Evolutionary conservation across 768 basidiomycete species (phyloP).

Genomic region (Pleurotus citrinopileatus): DNA sequence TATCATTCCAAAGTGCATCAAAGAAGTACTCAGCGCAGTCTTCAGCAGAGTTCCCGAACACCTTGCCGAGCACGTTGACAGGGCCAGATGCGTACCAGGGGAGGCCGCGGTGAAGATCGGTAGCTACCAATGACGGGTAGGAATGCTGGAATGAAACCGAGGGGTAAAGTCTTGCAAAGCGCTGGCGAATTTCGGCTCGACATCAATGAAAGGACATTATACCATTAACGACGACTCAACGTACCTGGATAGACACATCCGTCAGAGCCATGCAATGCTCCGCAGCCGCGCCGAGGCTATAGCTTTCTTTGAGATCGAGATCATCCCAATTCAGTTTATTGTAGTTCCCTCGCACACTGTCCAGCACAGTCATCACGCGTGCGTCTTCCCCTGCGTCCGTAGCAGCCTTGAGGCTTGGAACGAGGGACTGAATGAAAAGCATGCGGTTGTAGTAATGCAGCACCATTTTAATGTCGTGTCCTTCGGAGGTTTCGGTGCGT

Average conservation of each 20-base stretch:
- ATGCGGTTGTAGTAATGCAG: slow-evolving; percentile 51
- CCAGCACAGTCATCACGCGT: slow-evolving; percentile 44
- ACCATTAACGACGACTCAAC: background rate
- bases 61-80: slow-evolving; percentile 18
- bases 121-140: slow-evolving; percentile 31
- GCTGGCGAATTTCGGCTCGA: slow-evolving; percentile 13
- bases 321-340: slow-evolving; percentile 42
- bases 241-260: slow-evolving; percentile 54
- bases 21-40: slow-evolving; percentile 37
- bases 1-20: slow-evolving; percentile 22
- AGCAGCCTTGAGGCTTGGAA: slow-evolving; percentile 42
- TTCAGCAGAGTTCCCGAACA: slow-evolving; percentile 21
- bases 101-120: slow-evolving; percentile 17
- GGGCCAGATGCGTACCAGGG: slow-evolving; percentile 23
- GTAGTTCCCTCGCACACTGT: slow-evolving; percentile 28
- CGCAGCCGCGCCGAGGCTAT: slow-evolving; percentile 30
- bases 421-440: slow-evolving; percentile 45
- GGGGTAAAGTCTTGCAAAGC: slow-evolving; percentile 28
- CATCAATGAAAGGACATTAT: background rate
- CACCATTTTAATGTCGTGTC: slow-evolving; percentile 40
- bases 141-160: slow-evolving; percentile 33
- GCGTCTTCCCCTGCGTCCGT: slow-evolving; percentile 45
- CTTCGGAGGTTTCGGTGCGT: slow-evolving; percentile 40
- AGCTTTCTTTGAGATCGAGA: slow-evolving; percentile 48
- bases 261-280: slow-evolving; percentile 41